A percentile compares a stretch with the other conserved stretches of the same genome.
Conservation (phyloP, 2,329 filamentous ascomycete genomes). For the Coniochaeta sp. region DNA sequence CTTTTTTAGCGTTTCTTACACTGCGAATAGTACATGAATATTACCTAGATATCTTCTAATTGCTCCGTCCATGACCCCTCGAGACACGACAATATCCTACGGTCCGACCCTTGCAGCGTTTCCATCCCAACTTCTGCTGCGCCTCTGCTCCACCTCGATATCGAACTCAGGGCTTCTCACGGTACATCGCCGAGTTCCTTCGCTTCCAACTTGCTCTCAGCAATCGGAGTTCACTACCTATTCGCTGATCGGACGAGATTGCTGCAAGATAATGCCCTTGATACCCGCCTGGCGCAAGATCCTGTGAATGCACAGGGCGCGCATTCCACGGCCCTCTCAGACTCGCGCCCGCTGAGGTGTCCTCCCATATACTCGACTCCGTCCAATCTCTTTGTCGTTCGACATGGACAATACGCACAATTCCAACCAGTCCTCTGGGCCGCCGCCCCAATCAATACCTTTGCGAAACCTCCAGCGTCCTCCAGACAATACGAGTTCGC, state of each 20-base stretch:
- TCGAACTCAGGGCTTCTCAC: not conserved
- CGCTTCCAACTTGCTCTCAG: not conserved
- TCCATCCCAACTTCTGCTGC: not conserved
- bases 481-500: conserved; percentile 16
- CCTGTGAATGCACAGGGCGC: not conserved
- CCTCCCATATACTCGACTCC: too few species aligned
- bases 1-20: too few species aligned
- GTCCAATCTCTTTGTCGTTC: conserved; percentile 1
- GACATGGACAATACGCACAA: conserved; percentile 14
- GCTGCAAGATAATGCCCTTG: conserved; percentile 2
- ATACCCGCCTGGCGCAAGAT: not conserved
- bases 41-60: too few species aligned
- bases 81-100: too few species aligned
- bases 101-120: too few species aligned
- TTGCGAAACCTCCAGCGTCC: conserved; percentile 51
- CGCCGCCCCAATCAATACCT: conserved; percentile 57
- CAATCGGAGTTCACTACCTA: not conserved
- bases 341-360: too few species aligned
- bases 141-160: conserved; percentile 1
- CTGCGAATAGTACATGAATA: too few species aligned
- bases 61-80: not conserved
- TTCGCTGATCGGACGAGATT: not conserved
- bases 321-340: conserved; percentile 1
- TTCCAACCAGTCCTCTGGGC: conserved; percentile 33
- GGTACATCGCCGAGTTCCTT: too few species aligned